Conservation (phyloP, 2,329 filamentous ascomycete species). For the Cladosporium sp. region DNA sequence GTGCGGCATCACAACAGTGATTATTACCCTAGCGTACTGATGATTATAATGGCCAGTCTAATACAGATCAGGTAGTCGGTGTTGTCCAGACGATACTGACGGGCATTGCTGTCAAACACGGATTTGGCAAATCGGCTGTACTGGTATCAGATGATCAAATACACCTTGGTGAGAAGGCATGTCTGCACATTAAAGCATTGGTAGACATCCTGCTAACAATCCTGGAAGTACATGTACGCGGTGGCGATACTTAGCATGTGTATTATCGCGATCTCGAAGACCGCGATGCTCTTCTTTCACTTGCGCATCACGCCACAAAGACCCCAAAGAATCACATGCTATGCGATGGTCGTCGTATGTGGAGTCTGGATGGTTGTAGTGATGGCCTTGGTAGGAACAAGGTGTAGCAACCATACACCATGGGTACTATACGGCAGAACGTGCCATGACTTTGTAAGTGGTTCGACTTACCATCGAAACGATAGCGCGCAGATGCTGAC, state of each 20-base stretch:
- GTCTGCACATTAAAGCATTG: not conserved
- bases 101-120: conserved; percentile 19
- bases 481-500: not conserved
- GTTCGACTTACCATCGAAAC: not conserved
- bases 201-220: not conserved
- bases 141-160: conserved; percentile 17
- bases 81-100: conserved; percentile 20
- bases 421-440: conserved; percentile 2
- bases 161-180: conserved; percentile 18
- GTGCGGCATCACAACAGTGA: conserved; percentile 22
- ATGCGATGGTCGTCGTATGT: conserved; percentile 16
- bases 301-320: conserved; percentile 19
- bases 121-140: conserved; percentile 21
- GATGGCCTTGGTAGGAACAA: not conserved
- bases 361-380: conserved; percentile 18
- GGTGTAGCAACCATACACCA: not conserved
- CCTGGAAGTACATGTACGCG: conserved; percentile 17
- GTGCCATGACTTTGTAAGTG: conserved; percentile 17
- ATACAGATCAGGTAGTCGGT: conserved; percentile 18
- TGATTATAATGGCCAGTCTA: not conserved
- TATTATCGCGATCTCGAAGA: conserved; percentile 20
- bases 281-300: conserved; percentile 22
- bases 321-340: conserved; percentile 17
- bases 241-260: conserved; percentile 22
- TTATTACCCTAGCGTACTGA: not conserved